Conservation (phyloP, 2,329 filamentous ascomycete species). For the Calycina marina region DNA sequence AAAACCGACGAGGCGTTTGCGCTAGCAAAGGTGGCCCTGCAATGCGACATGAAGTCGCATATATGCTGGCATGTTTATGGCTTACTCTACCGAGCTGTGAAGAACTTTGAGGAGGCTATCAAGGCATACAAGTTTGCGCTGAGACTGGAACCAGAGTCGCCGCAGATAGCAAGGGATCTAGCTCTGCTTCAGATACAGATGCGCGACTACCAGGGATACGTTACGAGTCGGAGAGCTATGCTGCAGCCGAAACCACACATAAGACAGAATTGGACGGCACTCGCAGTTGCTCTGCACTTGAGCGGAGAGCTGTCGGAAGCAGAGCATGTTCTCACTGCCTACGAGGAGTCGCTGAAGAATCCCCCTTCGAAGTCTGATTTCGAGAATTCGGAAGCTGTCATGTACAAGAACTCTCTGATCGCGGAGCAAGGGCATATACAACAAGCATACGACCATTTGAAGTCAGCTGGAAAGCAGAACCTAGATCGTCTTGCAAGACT, state of each 20-base stretch:
- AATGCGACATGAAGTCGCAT: constrained; percentile 96
- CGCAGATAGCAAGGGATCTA: constrained; percentile 86
- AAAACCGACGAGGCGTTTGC: constrained; percentile 90
- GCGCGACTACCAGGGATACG: constrained; percentile 86
- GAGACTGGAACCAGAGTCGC: constrained; percentile 81
- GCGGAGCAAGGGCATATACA: constrained; percentile 75
- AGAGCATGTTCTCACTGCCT: constrained; percentile 80
- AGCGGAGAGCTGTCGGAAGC: constrained; percentile 74
- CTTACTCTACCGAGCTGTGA: constrained; percentile 77
- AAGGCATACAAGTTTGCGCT: constrained; percentile 98
- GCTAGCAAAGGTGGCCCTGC: constrained; percentile 81
- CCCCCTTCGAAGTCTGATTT: constrained; percentile 64
- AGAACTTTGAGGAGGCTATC: constrained; percentile 98
- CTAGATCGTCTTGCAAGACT: constrained; percentile 74
- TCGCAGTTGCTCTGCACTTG: constrained; percentile 86
- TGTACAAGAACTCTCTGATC: constrained; percentile 95
- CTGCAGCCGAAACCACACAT: constrained; percentile 68
- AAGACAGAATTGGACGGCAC: constrained; percentile 92
- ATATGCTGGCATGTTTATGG: constrained; percentile 99
- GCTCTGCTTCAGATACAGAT: constrained; percentile 92
- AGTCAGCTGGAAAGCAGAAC: constrained; percentile 60
- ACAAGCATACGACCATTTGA: constrained; percentile 73
- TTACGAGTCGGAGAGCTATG: constrained; percentile 79
- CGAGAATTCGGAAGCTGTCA: constrained; percentile 82
- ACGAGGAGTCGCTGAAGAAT: constrained; percentile 82